phyloP scores from a whole-genome alignment of 1,284 basidiomycete species.

The Fomitiporia mediterranea region DNA sequence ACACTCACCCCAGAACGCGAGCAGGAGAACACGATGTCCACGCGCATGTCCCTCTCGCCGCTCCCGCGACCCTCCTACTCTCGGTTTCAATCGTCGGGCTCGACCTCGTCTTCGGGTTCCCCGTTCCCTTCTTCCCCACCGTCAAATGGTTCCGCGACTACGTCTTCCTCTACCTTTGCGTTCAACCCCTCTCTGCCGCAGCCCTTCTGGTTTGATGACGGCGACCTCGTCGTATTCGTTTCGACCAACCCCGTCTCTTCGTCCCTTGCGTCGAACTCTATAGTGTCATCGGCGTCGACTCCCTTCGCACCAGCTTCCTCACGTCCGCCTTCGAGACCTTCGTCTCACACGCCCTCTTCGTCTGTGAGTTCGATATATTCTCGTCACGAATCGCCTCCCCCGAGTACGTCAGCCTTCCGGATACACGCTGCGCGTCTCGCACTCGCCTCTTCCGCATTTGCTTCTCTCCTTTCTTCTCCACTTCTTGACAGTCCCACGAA shows the following conservation, averaged over 20 bases:
- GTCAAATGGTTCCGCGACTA: not conserved
- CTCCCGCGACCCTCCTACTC: not conserved
- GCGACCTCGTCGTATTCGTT: slow-evolving; percentile 29
- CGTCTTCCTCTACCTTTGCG: not conserved
- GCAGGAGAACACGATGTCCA: not conserved
- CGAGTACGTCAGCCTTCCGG: slow-evolving; percentile 20
- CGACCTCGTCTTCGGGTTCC: not conserved
- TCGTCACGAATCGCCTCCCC: not conserved
- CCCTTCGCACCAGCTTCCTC: slow-evolving; percentile 2
- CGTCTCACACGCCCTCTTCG: not conserved
- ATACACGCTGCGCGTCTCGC: slow-evolving; percentile 31
- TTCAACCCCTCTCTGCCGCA: not conserved
- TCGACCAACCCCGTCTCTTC: not conserved
- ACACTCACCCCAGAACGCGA: not conserved
- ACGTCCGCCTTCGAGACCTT: not conserved
- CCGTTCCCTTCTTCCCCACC: not conserved
- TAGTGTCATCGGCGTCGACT: slow-evolving; percentile 13
- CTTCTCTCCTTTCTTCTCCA: not conserved
- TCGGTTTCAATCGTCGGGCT: not conserved
- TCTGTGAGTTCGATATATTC: not conserved
- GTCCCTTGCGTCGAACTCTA: too few species aligned
- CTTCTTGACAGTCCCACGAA: not conserved
- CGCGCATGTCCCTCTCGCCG: not conserved
- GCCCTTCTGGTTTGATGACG: slow-evolving; percentile 29
- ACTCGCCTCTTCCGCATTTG: slow-evolving; percentile 1